These are phyloP conservation scores for Przewalskia tangutica DNA, from an alignment of 257 asterid species.

Conservation along the genomic window DNA sequence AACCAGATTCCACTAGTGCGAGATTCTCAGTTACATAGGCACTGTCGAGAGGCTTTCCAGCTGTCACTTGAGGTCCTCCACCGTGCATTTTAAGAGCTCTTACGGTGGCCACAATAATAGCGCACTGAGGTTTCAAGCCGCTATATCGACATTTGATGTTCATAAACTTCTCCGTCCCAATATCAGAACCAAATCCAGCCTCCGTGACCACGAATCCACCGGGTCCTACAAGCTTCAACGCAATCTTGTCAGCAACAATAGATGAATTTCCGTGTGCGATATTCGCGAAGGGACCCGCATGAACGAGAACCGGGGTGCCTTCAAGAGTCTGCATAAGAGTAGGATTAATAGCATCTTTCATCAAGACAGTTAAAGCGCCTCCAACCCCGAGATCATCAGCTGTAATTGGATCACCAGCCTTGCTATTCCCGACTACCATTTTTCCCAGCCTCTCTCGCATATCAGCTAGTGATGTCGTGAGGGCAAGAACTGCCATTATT, in stretches of 20 bases:
- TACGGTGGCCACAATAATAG: conserved; percentile 81
- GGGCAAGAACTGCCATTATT: conserved; percentile 97
- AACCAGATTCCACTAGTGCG: conserved; percentile 88
- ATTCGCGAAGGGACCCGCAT: conserved; percentile 95
- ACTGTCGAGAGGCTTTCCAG: conserved; percentile 90
- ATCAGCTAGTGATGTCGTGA: conserved; percentile 78
- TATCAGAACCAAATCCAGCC: conserved; percentile 98
- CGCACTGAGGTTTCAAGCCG: conserved; percentile 86
- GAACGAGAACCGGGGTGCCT: conserved; percentile 93
- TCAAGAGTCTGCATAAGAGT: conserved; percentile 97
- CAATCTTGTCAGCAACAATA: conserved; percentile 86
- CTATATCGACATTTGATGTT: conserved; percentile 94
- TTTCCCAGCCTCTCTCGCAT: conserved; percentile 97
- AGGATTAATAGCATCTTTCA: conserved; percentile 96
- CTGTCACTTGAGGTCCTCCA: conserved; percentile 90
- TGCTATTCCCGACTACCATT: conserved; percentile 96
- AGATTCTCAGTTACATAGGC: conserved; percentile 87
- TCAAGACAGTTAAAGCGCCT: conserved; percentile 86
- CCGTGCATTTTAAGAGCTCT: conserved; percentile 99
- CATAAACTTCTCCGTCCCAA: conserved; percentile 94
- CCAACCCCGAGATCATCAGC: conserved; percentile 98
- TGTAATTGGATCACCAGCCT: conserved; percentile 82
- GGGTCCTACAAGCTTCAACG: conserved; percentile 83
- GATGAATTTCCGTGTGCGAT: conserved; percentile 98
- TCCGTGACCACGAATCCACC: conserved; percentile 95